phyloP scores from a whole-genome alignment of 179 eudicot genomes.

The Pouteria campechiana region DNA sequence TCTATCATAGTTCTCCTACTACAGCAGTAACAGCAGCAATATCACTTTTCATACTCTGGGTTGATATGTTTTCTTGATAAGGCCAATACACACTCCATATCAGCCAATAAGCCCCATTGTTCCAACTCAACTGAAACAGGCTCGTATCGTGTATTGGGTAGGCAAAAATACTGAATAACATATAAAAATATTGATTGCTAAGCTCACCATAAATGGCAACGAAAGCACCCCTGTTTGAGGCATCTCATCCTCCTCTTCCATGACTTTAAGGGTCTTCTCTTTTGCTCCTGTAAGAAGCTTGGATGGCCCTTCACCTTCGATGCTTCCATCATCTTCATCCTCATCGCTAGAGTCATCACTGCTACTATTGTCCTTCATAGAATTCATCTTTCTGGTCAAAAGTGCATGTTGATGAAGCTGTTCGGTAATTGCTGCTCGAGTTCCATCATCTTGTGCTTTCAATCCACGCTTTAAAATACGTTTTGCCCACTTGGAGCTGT shows the following conservation, averaged over 20 bases:
- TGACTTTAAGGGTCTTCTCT: conserved; percentile 52
- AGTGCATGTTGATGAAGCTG: conserved; percentile 66
- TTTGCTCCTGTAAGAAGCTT: conserved; percentile 64
- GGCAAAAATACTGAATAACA: too few relatives aligned
- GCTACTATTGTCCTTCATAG: conserved; percentile 55
- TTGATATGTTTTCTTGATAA: too few relatives aligned
- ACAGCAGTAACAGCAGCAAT: too few relatives aligned
- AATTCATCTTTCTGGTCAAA: conserved; percentile 78
- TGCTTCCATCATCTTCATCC: conserved; percentile 32
- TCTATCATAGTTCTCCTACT: too few relatives aligned
- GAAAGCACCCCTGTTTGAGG: conserved; percentile 79
- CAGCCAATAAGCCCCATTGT: too few relatives aligned
- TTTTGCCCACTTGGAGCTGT: conserved; percentile 75
- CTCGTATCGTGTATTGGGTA: too few relatives aligned
- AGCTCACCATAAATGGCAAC: conserved; percentile 87
- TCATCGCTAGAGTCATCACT: conserved; percentile 49
- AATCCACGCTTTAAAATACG: conserved; percentile 64
- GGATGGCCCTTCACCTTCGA: conserved; percentile 42
- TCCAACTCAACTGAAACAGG: too few relatives aligned
- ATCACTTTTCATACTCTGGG: too few relatives aligned
- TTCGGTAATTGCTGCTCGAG: conserved; percentile 82
- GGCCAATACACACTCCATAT: too few relatives aligned
- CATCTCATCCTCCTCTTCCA: conserved; percentile 60
- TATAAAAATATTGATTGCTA: too few relatives aligned
- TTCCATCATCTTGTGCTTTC: conserved; percentile 79